Evolutionary conservation across 495 filamentous ascomycete genomes (phyloP).

Genomic region (Physcia stellaris): DNA sequence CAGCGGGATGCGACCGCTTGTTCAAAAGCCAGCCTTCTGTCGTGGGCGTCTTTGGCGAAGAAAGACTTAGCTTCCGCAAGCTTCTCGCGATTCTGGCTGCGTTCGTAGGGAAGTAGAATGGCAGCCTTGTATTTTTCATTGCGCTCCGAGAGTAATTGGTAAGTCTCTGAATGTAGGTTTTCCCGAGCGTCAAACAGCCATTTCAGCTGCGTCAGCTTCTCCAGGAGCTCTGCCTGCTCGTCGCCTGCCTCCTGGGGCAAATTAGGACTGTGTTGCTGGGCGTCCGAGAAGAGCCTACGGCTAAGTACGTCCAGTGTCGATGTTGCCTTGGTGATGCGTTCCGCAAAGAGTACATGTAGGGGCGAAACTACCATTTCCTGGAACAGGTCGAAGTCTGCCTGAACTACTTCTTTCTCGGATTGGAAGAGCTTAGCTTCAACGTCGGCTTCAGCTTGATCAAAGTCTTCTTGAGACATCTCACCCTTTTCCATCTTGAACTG

Average conservation of each 20-base stretch:
- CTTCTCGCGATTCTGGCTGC: slow-evolving; percentile 56
- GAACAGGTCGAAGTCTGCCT: slow-evolving; percentile 63
- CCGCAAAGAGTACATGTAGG: slow-evolving; percentile 54
- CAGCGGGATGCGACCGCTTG: slow-evolving; percentile 53
- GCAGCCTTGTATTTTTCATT: slow-evolving; percentile 76
- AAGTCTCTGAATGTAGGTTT: slow-evolving; percentile 67
- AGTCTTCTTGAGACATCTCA: slow-evolving; percentile 64
- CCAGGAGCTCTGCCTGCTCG: slow-evolving; percentile 83
- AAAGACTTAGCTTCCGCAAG: slow-evolving; percentile 61
- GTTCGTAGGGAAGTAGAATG: slow-evolving; percentile 66
- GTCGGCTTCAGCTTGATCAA: slow-evolving; percentile 61
- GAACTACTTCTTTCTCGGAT: slow-evolving; percentile 45
- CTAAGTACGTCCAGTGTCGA: slow-evolving; percentile 37
- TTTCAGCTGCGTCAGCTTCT: slow-evolving; percentile 87
- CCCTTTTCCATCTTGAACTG: slow-evolving; percentile 61
- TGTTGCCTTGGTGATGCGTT: slow-evolving; percentile 22
- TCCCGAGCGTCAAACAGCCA: slow-evolving; percentile 96
- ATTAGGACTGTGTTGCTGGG: slow-evolving; percentile 58
- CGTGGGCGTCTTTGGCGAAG: slow-evolving; percentile 61
- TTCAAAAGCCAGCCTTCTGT: slow-evolving; percentile 52
- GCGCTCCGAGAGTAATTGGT: slow-evolving; percentile 66
- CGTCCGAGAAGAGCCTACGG: slow-evolving; percentile 57
- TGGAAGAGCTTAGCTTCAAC: slow-evolving; percentile 48
- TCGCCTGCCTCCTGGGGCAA: slow-evolving; percentile 87
- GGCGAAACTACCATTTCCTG: slow-evolving; percentile 64